Evolutionary conservation across 305 asterid genomes (phyloP).

Genomic region (Fraxinus nigra): DNA sequence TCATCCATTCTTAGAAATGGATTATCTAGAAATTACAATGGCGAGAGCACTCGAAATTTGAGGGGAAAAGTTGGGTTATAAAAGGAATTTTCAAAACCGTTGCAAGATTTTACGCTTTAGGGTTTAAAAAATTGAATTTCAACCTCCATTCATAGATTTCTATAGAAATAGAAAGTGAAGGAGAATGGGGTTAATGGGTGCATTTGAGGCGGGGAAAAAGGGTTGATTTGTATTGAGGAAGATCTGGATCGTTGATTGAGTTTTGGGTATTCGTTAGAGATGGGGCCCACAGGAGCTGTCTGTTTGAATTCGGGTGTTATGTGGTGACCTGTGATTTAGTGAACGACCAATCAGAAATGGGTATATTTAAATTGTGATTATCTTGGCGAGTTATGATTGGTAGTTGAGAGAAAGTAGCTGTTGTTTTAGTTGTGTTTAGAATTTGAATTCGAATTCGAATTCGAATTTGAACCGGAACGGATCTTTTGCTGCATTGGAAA

Average conservation of each 20-base stretch:
- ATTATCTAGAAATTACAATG: background rate
- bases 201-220: constrained; percentile 1
- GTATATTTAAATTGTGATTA: background rate
- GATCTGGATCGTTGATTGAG: background rate
- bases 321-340: background rate
- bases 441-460: background rate
- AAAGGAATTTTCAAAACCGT: background rate
- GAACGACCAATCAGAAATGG: background rate
- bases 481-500: background rate
- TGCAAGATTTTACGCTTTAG: background rate
- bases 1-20: background rate
- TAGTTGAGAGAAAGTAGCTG: background rate
- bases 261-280: background rate
- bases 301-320: background rate
- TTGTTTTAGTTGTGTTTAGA: background rate
- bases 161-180: background rate
- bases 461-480: background rate
- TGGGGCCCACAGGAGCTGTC: constrained; percentile 8
- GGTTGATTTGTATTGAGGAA: background rate
- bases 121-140: background rate
- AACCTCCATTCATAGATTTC: constrained; percentile 33
- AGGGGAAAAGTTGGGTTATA: background rate
- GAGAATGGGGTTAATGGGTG: background rate
- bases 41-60: background rate
- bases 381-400: background rate